Evolutionary conservation across 2,329 filamentous ascomycete species (phyloP).

Genomic region (Dissoconium aciculare): DNA sequence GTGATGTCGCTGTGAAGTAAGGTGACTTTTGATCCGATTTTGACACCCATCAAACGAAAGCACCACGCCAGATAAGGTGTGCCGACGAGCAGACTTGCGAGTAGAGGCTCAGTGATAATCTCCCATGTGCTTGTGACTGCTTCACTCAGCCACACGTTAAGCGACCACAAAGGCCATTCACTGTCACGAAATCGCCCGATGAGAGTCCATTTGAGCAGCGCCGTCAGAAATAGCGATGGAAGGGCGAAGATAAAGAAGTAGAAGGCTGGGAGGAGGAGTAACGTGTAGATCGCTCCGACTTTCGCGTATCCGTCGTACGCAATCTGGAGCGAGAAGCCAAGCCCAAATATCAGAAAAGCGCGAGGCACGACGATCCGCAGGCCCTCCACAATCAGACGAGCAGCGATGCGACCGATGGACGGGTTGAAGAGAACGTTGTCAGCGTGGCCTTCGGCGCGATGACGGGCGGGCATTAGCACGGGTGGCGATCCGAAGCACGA

Average conservation of each 20-base stretch:
- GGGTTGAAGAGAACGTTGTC: slow-evolving; percentile 14
- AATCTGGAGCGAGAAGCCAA: slow-evolving; percentile 13
- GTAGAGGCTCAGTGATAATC: slow-evolving; percentile 9
- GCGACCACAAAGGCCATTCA: slow-evolving; percentile 16
- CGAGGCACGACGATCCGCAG: slow-evolving; percentile 15
- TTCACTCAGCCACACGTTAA: slow-evolving; percentile 16
- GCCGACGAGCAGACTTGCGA: slow-evolving; percentile 11
- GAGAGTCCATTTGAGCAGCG: slow-evolving; percentile 13
- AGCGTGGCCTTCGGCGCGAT: slow-evolving; percentile 12
- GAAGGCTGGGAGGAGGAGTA: slow-evolving; percentile 16
- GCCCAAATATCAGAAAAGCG: slow-evolving; percentile 16
- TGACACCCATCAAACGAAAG: slow-evolving; percentile 14
- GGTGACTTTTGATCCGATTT: slow-evolving; percentile 11
- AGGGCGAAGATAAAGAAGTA: slow-evolving; percentile 15
- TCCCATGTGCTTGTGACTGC: slow-evolving; percentile 14
- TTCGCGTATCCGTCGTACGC: slow-evolving; percentile 10
- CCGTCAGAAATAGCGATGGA: slow-evolving; percentile 10
- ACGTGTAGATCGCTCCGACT: slow-evolving; percentile 15
- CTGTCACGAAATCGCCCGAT: slow-evolving; percentile 13
- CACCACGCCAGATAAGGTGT: slow-evolving; percentile 15
- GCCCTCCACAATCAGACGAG: slow-evolving; percentile 14
- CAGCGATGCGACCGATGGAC: slow-evolving; percentile 10
- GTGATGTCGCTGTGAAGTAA: slow-evolving; percentile 13
- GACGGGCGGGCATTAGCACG: slow-evolving; percentile 15
- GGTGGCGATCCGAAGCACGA: slow-evolving; percentile 16